Base-by-base conservation (phyloP, 257 asterid genomes). In the Solanum pinnatisectum region DNA sequence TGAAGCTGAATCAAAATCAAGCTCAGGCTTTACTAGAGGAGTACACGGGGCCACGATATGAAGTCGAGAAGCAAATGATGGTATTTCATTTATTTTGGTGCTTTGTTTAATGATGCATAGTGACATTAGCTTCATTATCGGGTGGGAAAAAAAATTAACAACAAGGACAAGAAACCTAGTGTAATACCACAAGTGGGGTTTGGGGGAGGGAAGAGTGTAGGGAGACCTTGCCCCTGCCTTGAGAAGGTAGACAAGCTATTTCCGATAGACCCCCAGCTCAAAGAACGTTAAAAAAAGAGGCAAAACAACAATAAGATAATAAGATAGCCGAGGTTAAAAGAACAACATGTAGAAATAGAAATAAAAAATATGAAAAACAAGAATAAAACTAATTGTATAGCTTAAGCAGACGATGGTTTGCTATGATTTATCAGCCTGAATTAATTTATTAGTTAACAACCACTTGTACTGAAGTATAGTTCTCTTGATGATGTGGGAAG, bases 41-140 rank as follows among this genome's bases (percentile, higher is more conserved):
- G 60, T 97, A 96, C 89, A 87, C 89, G 40, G 99, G 99, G 40
- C 95, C 98, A 6, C 90, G 98, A 79, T 93, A 91, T 74, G 99
- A 94, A 90, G 92, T 97, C 84, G 99, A 97, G 92, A 95, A 91
- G 94, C 98, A 93, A 91, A 91, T 91, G 92, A 92, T 92, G 99
- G 99, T 96, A 93, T 59, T 78, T 30, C 72, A 76, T 73, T 89
- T 33, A 37, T 42, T 44, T 46, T 39, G 20, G 30, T 2, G 4
- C 37, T 81, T 81, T 76, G 35, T 16, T 46, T 9, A 81, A 78
- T 32, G 22, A 81, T 81, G 68, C 68, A 46, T 82, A 18, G 30
- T 10, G 44, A 30, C 30, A 16, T 5, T 30, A 82, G 20, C 70
- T 82, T 82, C 70, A 49, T 30, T 46, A 23, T 46, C 20, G 4